These are phyloP conservation scores for Hypoxylon sp. DNA, from an alignment of 2,329 filamentous ascomycete species.

Conservation along the genomic window DNA sequence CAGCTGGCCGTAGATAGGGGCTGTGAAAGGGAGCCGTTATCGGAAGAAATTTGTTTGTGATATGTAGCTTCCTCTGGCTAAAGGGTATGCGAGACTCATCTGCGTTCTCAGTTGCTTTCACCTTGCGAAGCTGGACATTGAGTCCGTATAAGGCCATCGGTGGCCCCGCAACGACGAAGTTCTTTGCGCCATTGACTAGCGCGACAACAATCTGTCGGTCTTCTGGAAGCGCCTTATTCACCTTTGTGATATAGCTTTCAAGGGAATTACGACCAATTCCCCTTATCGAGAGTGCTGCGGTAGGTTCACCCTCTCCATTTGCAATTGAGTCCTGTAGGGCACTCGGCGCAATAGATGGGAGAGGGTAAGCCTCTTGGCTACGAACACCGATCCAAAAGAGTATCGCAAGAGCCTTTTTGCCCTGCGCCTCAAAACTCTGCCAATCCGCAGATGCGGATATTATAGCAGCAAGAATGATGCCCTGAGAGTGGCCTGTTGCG, in stretches of 20 bases:
- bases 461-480: slow-evolving; percentile 56
- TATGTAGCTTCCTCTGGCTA: slow-evolving; percentile 51
- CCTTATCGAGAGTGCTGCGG: slow-evolving; percentile 53
- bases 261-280: slow-evolving; percentile 42
- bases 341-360: slow-evolving; percentile 41
- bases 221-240: slow-evolving; percentile 49
- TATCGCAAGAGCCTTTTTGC: slow-evolving; percentile 50
- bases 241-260: slow-evolving; percentile 45
- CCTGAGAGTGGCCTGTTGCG: slow-evolving; percentile 58
- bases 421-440: slow-evolving; percentile 53
- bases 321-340: slow-evolving; percentile 40
- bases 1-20: slow-evolving; percentile 52
- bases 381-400: slow-evolving; percentile 57
- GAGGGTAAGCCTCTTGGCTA: slow-evolving; percentile 48
- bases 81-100: slow-evolving; percentile 54
- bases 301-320: slow-evolving; percentile 50
- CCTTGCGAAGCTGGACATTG: slow-evolving; percentile 47
- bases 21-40: slow-evolving; percentile 61
- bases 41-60: slow-evolving; percentile 56
- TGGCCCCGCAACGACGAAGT: slow-evolving; percentile 54
- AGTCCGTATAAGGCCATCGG: slow-evolving; percentile 52
- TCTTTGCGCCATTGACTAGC: slow-evolving; percentile 53
- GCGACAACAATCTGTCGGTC: slow-evolving; percentile 46
- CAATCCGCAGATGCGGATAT: slow-evolving; percentile 55
- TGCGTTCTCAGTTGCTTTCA: slow-evolving; percentile 43